Base-by-base conservation (phyloP, 345 rosid genomes). In the Turritis glabra region DNA sequence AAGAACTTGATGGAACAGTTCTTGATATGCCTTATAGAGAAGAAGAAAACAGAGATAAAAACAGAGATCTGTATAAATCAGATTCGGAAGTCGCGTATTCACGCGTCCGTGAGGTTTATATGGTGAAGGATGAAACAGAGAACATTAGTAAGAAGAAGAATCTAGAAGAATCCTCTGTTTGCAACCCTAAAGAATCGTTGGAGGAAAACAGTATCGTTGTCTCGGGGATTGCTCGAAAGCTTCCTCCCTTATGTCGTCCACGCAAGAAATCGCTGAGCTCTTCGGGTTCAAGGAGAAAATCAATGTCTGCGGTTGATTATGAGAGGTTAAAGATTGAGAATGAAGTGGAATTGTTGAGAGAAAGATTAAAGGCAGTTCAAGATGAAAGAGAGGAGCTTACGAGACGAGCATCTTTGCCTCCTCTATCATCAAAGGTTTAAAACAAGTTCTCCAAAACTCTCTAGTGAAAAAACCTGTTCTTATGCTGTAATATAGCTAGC, bases 291-390 rank as follows among this genome's bases (percentile, higher is more conserved):
- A 78, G 88, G 56, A 78, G 93, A 67, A 85, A 86, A 77, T 88
- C 96, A 14, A 86, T 90, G 96, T 88, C 96, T 54, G 86, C 88
- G 26, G 81, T 88, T 72, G 96, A 88, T 82, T 80, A 78, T 71
- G 93, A 90, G 76, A 85, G 88, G 80, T 61, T 78, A n/a, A 90
- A 88, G 81, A 85, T 90, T 37, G 91, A 90, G 68, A 78, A 70
- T 71, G 96, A 90, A 85, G 89, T 90, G 51, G 93, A 84, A 23
- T 53, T 84, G 79, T 80, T 90, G 26, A 85, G 84, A 75, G 89
- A 86, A 76, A 88, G 89, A 82, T 80, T 86, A 57, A 84, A 79
- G 70, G 64, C 71, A 71, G 82, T 90, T 64, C 89, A 84, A 48
- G 80, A 79, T 50, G 93, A 87, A 77, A 86, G 93, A 73, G 84